Conservation (phyloP, 805 yeast genomes). For the Hanseniaspora singularis region DNA sequence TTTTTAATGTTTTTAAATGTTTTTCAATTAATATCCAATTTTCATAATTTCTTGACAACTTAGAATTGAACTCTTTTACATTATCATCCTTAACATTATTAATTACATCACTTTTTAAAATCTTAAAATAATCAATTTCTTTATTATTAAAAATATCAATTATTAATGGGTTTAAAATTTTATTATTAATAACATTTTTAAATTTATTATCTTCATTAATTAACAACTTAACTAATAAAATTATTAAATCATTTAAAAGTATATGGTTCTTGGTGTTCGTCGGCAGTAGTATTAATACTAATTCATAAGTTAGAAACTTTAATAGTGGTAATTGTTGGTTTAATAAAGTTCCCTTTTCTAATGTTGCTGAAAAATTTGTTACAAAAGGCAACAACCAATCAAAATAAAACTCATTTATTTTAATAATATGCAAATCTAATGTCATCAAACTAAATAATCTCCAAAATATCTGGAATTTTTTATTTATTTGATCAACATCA, state of each 20-base stretch:
- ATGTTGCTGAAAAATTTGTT: neutral
- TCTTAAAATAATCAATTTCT: neutral
- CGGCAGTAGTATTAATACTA: neutral
- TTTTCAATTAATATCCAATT: neutral
- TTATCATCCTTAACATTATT: neutral
- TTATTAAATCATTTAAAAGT: neutral
- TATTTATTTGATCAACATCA: neutral
- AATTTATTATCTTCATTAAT: neutral
- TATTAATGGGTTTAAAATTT: neutral
- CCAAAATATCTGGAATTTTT: constrained; percentile 5
- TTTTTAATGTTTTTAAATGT: neutral
- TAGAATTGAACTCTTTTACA: neutral
- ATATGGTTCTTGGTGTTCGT: neutral
- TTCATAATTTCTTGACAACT: neutral
- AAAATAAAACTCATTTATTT: neutral
- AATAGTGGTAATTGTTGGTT: constrained; percentile 9
- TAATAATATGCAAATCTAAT: neutral
- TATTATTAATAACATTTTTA: neutral
- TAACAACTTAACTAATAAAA: neutral
- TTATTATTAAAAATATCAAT: neutral
- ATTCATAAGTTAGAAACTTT: constrained; percentile 2
- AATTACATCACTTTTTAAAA: neutral
- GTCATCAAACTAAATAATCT: neutral
- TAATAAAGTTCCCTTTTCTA: neutral
- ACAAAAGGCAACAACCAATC: constrained; percentile 6